These are phyloP conservation scores for Trichoderma citrinoviride DNA, from an alignment of 2,329 filamentous ascomycete species.

Conservation along the genomic window DNA sequence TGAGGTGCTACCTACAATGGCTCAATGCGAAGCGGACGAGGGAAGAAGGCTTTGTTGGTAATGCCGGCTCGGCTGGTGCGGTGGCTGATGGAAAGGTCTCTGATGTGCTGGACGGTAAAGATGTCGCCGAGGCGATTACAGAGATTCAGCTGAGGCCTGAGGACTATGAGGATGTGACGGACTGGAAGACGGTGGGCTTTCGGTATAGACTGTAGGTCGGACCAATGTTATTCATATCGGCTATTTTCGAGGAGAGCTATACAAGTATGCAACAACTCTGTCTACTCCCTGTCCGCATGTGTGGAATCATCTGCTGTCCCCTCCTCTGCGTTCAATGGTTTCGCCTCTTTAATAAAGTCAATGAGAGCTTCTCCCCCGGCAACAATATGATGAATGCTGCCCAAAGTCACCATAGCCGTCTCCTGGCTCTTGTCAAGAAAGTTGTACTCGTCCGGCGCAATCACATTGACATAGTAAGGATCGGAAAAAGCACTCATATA, in stretches of 20 bases:
- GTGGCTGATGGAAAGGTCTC: conserved; percentile 40
- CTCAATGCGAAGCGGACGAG: conserved; percentile 43
- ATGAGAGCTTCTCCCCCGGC: conserved; percentile 10
- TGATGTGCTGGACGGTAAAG: conserved; percentile 26
- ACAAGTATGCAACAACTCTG: no score
- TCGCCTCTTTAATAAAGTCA: background rate
- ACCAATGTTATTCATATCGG: background rate
- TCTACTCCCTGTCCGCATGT: background rate
- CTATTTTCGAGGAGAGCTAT: no score
- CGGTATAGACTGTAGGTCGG: conserved; percentile 49
- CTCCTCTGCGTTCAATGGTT: background rate
- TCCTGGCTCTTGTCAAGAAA: conserved; percentile 20
- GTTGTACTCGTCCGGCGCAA: conserved; percentile 16
- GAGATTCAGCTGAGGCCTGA: conserved; percentile 41
- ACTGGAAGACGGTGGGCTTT: conserved; percentile 59
- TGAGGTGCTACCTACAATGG: conserved; percentile 49
- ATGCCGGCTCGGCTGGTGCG: conserved; percentile 41
- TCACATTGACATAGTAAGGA: conserved; percentile 12
- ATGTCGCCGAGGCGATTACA: conserved; percentile 34
- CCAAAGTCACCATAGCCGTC: conserved; percentile 11
- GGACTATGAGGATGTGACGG: conserved; percentile 57
- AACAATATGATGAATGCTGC: conserved; percentile 5
- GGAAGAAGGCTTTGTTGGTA: conserved; percentile 46
- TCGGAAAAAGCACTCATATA: conserved; percentile 14
- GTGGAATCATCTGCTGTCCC: no score